Percentiles rank a stretch among this genome's conserved stretches.
Evolutionary conservation across 2,329 filamentous ascomycete species (phyloP).

Genomic region (Diaporthe nobilis): DNA sequence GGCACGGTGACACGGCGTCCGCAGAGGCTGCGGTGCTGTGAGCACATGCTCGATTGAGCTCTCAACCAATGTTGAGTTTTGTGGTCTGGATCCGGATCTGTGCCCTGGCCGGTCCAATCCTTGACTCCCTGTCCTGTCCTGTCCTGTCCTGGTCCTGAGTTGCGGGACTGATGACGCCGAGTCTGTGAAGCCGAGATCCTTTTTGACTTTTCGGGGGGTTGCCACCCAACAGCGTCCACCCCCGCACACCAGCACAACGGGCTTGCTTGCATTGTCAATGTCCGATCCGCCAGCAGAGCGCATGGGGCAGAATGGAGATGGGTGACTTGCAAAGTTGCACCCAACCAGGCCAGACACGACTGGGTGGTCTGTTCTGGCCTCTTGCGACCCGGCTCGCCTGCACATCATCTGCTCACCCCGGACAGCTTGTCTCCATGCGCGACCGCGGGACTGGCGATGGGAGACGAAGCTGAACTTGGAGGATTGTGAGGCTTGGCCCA

Average conservation of each 20-base stretch:
- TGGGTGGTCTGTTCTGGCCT: conserved; percentile 31
- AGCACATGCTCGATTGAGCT: conserved; percentile 4
- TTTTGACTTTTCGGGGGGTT: conserved; percentile 25
- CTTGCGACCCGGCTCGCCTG: conserved; percentile 17
- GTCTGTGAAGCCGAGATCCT: conserved; percentile 34
- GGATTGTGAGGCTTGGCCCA: not conserved
- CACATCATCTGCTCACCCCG: conserved; percentile 20
- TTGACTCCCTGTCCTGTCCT: not conserved
- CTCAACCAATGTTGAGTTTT: not conserved
- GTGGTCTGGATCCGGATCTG: conserved; percentile 25
- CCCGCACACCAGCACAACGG: conserved; percentile 30
- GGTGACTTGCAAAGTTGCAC: not conserved
- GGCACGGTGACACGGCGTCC: conserved; percentile 26
- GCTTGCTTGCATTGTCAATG: conserved; percentile 33
- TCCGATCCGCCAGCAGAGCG: conserved; percentile 24
- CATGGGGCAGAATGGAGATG: conserved; percentile 19
- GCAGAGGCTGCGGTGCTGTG: conserved; percentile 9
- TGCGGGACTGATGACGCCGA: conserved; percentile 39
- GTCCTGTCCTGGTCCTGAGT: conserved; percentile 18
- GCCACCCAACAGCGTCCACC: conserved; percentile 35
- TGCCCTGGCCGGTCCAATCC: conserved; percentile 7
- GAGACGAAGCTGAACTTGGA: conserved; percentile 8
- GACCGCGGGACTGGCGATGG: not conserved
- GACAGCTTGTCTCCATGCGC: conserved; percentile 12
- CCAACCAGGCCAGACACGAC: conserved; percentile 12